phyloP scores from a whole-genome alignment of 2,329 filamentous ascomycete species.

The Microdochium bolleyi region DNA sequence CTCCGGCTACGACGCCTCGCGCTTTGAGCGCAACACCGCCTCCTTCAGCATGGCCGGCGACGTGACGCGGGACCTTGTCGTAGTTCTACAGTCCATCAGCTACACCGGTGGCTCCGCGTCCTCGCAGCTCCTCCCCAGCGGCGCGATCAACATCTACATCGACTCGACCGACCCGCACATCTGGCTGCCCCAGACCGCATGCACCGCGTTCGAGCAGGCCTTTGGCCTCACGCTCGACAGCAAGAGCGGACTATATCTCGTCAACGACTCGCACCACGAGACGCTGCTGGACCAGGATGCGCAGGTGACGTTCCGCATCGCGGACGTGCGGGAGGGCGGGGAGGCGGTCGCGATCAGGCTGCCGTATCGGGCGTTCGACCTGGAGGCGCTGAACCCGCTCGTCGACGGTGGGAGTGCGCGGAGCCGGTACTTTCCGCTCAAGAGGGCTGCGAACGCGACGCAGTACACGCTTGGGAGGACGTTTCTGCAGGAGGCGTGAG shows the following conservation, averaged over 20 bases:
- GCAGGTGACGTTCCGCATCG: constrained; percentile 23
- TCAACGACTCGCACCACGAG: constrained; percentile 24
- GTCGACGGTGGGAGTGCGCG: constrained; percentile 10
- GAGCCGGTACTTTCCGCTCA: constrained; percentile 24
- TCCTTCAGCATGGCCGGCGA: constrained; percentile 26
- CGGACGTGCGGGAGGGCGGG: constrained; percentile 21
- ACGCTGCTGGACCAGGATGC: constrained; percentile 19
- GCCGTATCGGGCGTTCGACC: constrained; percentile 23
- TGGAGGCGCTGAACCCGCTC: constrained; percentile 18
- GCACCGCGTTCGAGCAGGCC: constrained; percentile 22
- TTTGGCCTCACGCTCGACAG: constrained; percentile 21
- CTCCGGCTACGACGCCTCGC: constrained; percentile 30
- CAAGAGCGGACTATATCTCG: constrained; percentile 19
- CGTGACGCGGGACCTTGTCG: constrained; percentile 25
- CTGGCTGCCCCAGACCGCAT: constrained; percentile 23
- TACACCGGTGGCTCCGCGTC: constrained; percentile 22
- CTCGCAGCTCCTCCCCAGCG: constrained; percentile 17
- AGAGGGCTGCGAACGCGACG: constrained; percentile 20
- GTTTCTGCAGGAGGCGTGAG: constrained; percentile 26
- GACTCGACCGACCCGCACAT: constrained; percentile 26
- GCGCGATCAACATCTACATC: constrained; percentile 24
- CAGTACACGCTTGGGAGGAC: constrained; percentile 26
- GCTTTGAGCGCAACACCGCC: constrained; percentile 26
- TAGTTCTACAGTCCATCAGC: constrained; percentile 27
- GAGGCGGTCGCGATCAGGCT: constrained; percentile 20